A percentile compares a stretch with the other conserved stretches of the same genome.
Conservation (phyloP, 495 filamentous ascomycete species). For the Neurospora tetraspora region DNA sequence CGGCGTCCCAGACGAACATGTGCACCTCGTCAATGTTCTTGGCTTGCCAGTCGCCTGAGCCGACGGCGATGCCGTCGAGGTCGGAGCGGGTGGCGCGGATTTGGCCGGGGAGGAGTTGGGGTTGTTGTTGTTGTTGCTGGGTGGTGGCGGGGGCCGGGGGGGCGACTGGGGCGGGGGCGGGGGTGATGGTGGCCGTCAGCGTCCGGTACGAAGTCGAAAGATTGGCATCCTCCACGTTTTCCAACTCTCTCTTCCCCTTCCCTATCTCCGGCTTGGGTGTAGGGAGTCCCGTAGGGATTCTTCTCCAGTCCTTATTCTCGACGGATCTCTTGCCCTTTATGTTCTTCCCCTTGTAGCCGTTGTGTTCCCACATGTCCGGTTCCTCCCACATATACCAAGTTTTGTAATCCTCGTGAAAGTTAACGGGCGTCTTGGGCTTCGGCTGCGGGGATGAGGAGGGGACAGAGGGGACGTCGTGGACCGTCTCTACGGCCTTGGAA, state of each 20-base stretch:
- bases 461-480: neutral
- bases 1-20: neutral
- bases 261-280: neutral
- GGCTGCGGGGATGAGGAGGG: too few species aligned
- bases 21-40: neutral
- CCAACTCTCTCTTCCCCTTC: neutral
- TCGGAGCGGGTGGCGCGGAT: neutral
- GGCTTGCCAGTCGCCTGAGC: neutral
- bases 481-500: neutral
- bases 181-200: neutral
- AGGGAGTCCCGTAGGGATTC: neutral
- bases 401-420: neutral
- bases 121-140: neutral
- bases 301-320: neutral
- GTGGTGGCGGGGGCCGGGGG: too few species aligned
- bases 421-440: neutral
- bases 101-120: neutral
- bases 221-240: neutral
- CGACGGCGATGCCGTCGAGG: neutral
- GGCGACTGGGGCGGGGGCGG: too few species aligned
- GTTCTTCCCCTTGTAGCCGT: neutral
- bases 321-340: neutral
- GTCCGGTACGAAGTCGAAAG: neutral
- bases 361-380: neutral
- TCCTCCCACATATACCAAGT: neutral